Evolutionary conservation across 2,329 filamentous ascomycete species (phyloP).

Genomic region (Diplodia corticola): DNA sequence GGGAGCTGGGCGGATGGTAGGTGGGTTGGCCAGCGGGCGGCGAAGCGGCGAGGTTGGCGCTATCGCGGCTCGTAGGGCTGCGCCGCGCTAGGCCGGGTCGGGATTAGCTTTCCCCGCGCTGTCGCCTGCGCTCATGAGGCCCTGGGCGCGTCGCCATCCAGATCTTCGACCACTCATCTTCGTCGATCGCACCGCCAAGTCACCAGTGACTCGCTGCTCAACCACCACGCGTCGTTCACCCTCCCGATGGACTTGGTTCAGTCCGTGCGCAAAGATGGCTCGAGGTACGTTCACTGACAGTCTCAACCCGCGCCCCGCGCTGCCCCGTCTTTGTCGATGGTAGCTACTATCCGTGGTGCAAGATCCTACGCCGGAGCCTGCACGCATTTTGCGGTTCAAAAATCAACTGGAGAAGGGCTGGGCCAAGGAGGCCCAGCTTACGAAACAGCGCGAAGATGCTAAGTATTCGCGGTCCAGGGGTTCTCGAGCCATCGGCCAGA

Average conservation of each 20-base stretch:
- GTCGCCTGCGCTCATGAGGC: background rate
- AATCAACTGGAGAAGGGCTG: background rate
- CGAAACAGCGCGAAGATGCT: background rate
- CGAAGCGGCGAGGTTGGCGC: constrained; percentile 22
- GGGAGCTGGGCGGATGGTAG: background rate
- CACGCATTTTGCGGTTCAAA: background rate
- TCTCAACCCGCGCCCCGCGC: background rate
- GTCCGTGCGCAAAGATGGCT: constrained; percentile 85
- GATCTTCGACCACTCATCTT: constrained; percentile 12
- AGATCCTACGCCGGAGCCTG: background rate
- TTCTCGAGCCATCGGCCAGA: constrained; percentile 37
- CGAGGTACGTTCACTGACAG: constrained; percentile 53
- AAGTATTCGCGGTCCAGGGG: background rate
- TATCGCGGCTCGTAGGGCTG: constrained; percentile 13
- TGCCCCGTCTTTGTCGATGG: background rate
- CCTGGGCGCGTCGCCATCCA: constrained; percentile 19
- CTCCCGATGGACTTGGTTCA: constrained; percentile 79
- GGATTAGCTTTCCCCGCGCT: background rate
- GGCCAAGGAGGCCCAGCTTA: background rate
- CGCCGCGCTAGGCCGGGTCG: background rate
- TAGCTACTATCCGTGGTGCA: background rate
- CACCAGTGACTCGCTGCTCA: constrained; percentile 18
- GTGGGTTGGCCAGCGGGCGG: constrained; percentile 5
- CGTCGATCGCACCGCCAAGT: constrained; percentile 11
- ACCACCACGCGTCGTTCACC: background rate